Conservation (phyloP, 1,139 yeast genomes). For the Ashbya aceris region DNA sequence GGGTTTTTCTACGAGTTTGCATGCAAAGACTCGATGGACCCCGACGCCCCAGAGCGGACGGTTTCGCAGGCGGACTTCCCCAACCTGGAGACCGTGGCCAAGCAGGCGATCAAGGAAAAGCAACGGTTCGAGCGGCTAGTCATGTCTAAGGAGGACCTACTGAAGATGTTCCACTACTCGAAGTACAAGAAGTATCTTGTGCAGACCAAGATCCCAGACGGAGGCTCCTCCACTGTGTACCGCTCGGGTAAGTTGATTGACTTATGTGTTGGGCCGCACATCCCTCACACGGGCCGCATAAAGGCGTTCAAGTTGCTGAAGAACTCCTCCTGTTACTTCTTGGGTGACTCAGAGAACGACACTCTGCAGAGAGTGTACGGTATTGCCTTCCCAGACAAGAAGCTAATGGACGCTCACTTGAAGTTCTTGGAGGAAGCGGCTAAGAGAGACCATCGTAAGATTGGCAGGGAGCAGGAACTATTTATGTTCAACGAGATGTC, state of each 20-base stretch:
- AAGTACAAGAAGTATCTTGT: conserved; percentile 90
- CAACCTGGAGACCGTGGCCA: conserved; percentile 77
- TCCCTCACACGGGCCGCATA: conserved; percentile 94
- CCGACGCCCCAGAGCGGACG: conserved; percentile 56
- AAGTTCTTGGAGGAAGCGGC: conserved; percentile 96
- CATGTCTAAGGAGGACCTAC: conserved; percentile 81
- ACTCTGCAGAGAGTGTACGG: conserved; percentile 97
- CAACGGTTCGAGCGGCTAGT: conserved; percentile 93
- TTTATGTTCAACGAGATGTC: conserved; percentile 93
- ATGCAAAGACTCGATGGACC: conserved; percentile 42
- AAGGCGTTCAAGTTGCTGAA: conserved; percentile 91
- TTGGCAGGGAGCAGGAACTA: conserved; percentile 93
- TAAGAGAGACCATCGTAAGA: conserved; percentile 92
- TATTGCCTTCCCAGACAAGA: conserved; percentile 97
- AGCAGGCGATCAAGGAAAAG: conserved; percentile 89
- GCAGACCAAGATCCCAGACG: conserved; percentile 86
- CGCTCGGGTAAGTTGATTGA: conserved; percentile 98
- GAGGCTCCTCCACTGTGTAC: conserved; percentile 92
- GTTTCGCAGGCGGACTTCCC: conserved; percentile 80
- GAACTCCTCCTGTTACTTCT: conserved; percentile 92
- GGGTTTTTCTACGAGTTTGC: conserved; percentile 98
- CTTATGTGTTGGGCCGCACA: conserved; percentile 96
- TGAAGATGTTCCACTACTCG: conserved; percentile 91
- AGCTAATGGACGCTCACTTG: conserved; percentile 89
- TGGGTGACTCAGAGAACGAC: conserved; percentile 88